A percentile compares a stretch with the other conserved stretches of the same genome.
Evolutionary conservation across 345 rosid genomes (phyloP).

Genomic region (Euphorbia pulcherrima): DNA sequence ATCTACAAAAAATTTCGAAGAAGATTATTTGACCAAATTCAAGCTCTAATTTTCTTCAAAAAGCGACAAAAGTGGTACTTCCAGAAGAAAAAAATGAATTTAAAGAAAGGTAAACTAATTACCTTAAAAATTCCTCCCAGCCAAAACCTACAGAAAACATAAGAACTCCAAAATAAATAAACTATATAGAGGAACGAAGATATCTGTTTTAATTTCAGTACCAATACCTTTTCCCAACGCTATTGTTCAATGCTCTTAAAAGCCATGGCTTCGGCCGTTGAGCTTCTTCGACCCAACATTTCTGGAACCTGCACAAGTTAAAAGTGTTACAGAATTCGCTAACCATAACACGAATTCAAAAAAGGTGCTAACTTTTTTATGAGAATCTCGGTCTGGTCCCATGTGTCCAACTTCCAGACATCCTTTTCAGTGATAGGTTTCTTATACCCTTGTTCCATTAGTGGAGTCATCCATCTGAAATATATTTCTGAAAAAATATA

Average conservation of each 20-base stretch:
- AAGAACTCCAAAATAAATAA: not conserved
- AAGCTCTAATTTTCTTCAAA: not conserved
- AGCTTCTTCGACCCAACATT: slow-evolving; percentile 80
- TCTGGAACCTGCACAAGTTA: slow-evolving; percentile 55
- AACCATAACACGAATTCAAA: not conserved
- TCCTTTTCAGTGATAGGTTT: slow-evolving; percentile 88
- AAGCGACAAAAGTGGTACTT: not conserved
- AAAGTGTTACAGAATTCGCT: not conserved
- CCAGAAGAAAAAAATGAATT: not conserved
- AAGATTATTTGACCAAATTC: not conserved
- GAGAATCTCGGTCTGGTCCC: slow-evolving; percentile 90
- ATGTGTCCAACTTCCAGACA: slow-evolving; percentile 84
- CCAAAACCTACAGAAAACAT: slow-evolving; percentile 64
- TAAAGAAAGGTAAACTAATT: slow-evolving; percentile 8
- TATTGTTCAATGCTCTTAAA: slow-evolving; percentile 62
- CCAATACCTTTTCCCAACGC: slow-evolving; percentile 82
- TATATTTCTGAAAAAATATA: slow-evolving; percentile 12
- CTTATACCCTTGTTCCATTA: slow-evolving; percentile 79
- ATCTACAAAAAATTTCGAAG: slow-evolving; percentile 35
- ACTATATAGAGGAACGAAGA: not conserved
- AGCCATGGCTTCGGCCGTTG: slow-evolving; percentile 76
- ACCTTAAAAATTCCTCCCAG: slow-evolving; percentile 90
- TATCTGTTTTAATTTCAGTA: not conserved
- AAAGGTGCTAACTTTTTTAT: slow-evolving; percentile 21
- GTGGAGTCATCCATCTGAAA: slow-evolving; percentile 85